Conservation (phyloP, 2,329 filamentous ascomycete species). For the Trichoderma sp. region DNA sequence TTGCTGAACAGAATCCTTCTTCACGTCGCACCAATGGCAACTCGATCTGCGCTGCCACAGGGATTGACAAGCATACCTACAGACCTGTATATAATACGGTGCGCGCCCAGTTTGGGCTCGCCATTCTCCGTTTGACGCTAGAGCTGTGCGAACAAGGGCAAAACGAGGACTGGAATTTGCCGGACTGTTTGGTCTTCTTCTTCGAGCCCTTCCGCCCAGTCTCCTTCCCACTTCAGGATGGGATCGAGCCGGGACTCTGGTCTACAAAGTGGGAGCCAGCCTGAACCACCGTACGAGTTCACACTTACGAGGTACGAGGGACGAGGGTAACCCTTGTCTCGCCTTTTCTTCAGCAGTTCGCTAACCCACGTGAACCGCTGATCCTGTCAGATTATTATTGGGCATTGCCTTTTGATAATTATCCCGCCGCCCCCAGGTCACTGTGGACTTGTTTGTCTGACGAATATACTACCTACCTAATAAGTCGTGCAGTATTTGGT, state of each 20-base stretch:
- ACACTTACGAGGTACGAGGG: not conserved
- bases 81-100: not conserved
- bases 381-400: conserved; percentile 6
- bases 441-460: too few species aligned
- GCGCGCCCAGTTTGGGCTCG: conserved; percentile 10
- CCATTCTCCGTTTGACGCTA: conserved; percentile 3
- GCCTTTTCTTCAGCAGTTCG: not conserved
- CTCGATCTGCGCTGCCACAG: too few species aligned
- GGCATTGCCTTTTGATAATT: not conserved
- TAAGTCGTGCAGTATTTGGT: not conserved
- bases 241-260: not conserved
- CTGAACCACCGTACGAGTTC: not conserved
- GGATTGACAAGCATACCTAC: too few species aligned
- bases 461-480: not conserved
- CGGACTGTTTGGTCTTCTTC: not conserved
- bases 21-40: not conserved
- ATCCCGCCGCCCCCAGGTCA: too few species aligned
- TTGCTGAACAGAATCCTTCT: too few species aligned
- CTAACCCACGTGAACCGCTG: conserved; percentile 17
- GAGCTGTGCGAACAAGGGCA: not conserved
- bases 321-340: not conserved
- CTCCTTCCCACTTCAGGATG: not conserved
- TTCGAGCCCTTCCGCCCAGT: not conserved
- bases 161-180: not conserved
- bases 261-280: not conserved